Evolutionary conservation across 495 filamentous ascomycete species (phyloP), one percentile per base, ranked within the genome.

Genomic region (Delitschia confertaspora): DNA sequence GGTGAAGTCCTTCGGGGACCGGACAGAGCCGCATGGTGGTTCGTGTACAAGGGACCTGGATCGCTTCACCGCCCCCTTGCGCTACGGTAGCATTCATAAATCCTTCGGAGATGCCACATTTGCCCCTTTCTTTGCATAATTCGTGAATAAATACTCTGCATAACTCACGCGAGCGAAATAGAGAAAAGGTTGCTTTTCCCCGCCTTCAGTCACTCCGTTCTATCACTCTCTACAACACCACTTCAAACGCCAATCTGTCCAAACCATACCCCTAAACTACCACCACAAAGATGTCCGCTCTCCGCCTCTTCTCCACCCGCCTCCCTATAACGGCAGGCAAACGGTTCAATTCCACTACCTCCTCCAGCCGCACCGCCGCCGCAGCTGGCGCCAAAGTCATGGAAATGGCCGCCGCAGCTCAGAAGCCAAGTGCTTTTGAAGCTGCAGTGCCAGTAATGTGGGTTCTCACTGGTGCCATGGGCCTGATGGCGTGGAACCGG

Each of bases 381-480:
- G 38, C 31, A n/a, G n/a, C n/a, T n/a, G 47, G 32, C 1, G 38
- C 31, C 7, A n/a, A 36, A 3, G 33, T 50, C 34, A 34, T 44
- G 13, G 39, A 50, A 36, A 43, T 50, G 31, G 47, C 47, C 6
- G 27, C 32, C 13, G 34, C 32, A 11, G 47, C 47, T 8, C 33
- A 50, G 38, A 43, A 43, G 38, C 47, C 47, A 1, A 50, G 42
- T 42, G 31, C 47, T n/a, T 25, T 50, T 14, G 47, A 50, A 33
- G 33, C 47, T 18, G 19, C 47, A 5, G 33, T 50, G n/a, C 47
- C 47, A 6, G 26, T 44, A 16, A 37, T 44, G 31, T 50, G 47
- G 47, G 16, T 24, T 13, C 10, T 50, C 11, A 40, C 14, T 14
- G 47, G 47, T 8, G 38, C 31, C 2, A 5, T 37, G 10, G 26